A percentile compares a stretch with the other conserved stretches of the same genome.
phyloP scores from a whole-genome alignment of 306 rosid genomes.

The Quercus glauca region DNA sequence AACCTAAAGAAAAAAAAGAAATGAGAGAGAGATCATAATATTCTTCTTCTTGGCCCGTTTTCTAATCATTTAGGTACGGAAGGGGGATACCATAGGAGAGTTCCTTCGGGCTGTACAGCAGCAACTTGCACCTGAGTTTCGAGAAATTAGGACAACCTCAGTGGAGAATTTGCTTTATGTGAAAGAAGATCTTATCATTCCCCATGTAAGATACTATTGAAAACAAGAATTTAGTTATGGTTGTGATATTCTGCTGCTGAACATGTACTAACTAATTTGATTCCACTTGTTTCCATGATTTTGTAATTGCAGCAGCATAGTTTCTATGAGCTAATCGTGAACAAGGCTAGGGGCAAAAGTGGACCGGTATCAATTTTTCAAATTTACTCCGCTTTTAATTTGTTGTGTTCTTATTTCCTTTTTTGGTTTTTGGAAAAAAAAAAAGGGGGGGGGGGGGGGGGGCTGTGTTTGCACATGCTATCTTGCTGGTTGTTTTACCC shows the following conservation, averaged over 20 bases:
- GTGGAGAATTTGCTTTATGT: constrained; percentile 94
- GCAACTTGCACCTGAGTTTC: constrained; percentile 93
- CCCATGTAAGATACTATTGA: constrained; percentile 56
- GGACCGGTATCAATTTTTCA: constrained; percentile 56
- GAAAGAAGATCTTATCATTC: constrained; percentile 96
- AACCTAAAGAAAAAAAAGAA: background rate
- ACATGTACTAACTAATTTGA: constrained; percentile 25
- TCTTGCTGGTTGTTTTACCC: background rate
- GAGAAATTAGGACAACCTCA: constrained; percentile 90
- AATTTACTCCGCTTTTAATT: too few species aligned
- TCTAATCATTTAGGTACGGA: constrained; percentile 55
- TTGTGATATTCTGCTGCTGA: background rate
- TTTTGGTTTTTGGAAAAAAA: background rate
- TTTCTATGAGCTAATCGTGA: constrained; percentile 84
- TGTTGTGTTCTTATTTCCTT: too few species aligned
- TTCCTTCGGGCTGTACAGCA: constrained; percentile 87
- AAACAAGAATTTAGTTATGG: background rate
- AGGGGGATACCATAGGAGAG: constrained; percentile 90
- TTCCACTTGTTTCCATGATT: constrained; percentile 13
- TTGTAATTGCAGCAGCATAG: constrained; percentile 77
- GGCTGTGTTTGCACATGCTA: background rate
- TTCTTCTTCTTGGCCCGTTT: background rate
- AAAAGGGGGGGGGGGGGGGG: background rate
- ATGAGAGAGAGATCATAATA: background rate
- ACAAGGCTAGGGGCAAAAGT: constrained; percentile 96